Base-by-base conservation (phyloP, 192 early-diverging fungal species). In the Backusella psychrophila region DNA sequence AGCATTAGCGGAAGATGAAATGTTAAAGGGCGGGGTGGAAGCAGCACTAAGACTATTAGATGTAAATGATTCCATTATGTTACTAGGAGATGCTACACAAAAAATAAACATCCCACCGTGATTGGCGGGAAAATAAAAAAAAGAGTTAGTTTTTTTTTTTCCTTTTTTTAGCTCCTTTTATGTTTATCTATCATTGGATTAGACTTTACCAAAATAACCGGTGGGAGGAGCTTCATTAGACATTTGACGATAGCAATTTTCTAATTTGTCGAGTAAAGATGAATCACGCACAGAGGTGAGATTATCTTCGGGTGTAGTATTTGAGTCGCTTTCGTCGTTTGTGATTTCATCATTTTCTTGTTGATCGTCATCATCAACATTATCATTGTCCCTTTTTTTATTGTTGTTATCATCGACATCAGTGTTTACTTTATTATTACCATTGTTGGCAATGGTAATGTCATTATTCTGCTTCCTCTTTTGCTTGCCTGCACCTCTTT, bases 191-290 rank as follows among this genome's bases (percentile, higher is more conserved):
- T 56, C 53, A 56, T 56, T 56, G 53, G 53, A 56, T 56, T 44
- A 44, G 15, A 36, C 53, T 70, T 65, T 72, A 77, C 80, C 72
- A 49, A 77, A 75, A 39, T 77, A 77, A 31, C 73, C 44, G 29
- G 70, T 44, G 11, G 38, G 38, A 15, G 73, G 69, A 29, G 56
- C 38, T 41, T 75, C 44, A 34, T 63, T 41, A 34, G 67, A 29
- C 35, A 69, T 23, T 69, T 73, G 34, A 23, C 56, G 26, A 41
- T 74, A 74, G 31, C 72, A 73, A 15, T 73, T 49, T 71, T 82
- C 70, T 31, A 81, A 69, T 33, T 75, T 67, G n/a, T 81, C 80
- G n/a, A 81, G 56, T 19, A 82, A 31, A 34, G 66, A 78, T 21
- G 66, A 23, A 69, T 78, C 77, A 26, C 59, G 63, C 5, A 81